Percentiles rank a stretch among this genome's conserved stretches.
These are phyloP conservation scores for Sodiomyces alkalinus DNA, from an alignment of 2,329 filamentous ascomycete species.

Conservation along the genomic window DNA sequence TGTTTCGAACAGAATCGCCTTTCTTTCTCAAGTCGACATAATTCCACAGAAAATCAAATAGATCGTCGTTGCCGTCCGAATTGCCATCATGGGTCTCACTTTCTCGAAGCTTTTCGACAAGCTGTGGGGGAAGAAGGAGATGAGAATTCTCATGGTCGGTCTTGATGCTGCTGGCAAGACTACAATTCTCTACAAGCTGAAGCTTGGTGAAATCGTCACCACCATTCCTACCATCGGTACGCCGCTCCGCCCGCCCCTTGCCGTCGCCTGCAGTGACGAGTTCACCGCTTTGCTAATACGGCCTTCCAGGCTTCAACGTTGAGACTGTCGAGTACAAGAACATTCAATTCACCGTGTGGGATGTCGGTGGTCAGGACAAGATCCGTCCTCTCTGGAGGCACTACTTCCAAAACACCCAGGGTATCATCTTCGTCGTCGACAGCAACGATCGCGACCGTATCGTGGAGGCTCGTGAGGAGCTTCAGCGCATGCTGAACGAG, in stretches of 20 bases:
- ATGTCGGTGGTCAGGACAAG: conserved; percentile 90
- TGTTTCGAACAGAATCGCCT: conserved; percentile 6
- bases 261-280: neutral
- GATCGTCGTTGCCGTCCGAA: conserved; percentile 18
- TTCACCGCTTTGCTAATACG: conserved; percentile 11
- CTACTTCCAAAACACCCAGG: conserved; percentile 62
- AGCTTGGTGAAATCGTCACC: conserved; percentile 97
- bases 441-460: conserved; percentile 98
- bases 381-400: conserved; percentile 3
- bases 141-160: conserved; percentile 99
- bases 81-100: conserved; percentile 87
- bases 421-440: conserved; percentile 99
- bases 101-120: conserved; percentile 94
- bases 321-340: conserved; percentile 99
- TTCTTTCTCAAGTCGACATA: conserved; percentile 15
- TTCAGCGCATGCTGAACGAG: conserved; percentile 97
- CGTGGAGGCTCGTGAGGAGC: conserved; percentile 88
- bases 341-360: conserved; percentile 99
- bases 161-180: conserved; percentile 99
- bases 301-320: conserved; percentile 77
- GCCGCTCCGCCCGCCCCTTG: conserved; percentile 12
- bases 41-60: conserved; percentile 6
- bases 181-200: conserved; percentile 99
- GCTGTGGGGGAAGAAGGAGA: conserved; percentile 99
- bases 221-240: conserved; percentile 97